Evolutionary conservation across 768 basidiomycete species (phyloP).

Genomic region (Rossbeevera mucosa): DNA sequence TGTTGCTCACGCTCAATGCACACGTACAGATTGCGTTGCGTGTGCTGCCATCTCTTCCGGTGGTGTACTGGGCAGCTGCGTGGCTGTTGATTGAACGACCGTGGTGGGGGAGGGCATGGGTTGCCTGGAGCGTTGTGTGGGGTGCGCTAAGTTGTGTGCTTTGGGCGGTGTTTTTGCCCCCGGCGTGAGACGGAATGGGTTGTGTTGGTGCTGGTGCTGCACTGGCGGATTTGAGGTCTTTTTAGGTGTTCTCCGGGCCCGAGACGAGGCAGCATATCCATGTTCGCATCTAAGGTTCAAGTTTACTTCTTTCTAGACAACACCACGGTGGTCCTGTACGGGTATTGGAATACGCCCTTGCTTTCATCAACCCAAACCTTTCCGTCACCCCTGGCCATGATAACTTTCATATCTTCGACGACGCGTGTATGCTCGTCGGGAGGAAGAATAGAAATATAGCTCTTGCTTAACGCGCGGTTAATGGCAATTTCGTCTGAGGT

Average conservation of each 20-base stretch:
- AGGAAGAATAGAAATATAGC: conserved; percentile 68
- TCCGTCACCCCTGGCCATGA: conserved; percentile 56
- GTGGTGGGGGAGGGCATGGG: conserved; percentile 54
- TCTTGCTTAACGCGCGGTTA: conserved; percentile 75
- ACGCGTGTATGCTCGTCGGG: conserved; percentile 56
- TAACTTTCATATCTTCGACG: conserved; percentile 43
- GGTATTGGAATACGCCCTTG: conserved; percentile 73
- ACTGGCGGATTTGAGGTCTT: background rate
- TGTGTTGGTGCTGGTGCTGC: background rate
- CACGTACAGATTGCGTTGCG: conserved; percentile 88
- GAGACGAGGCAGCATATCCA: background rate
- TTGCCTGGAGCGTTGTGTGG: conserved; percentile 79
- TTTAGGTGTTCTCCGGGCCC: background rate
- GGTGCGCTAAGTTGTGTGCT: conserved; percentile 62
- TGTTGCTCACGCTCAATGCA: conserved; percentile 68
- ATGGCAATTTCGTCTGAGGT: conserved; percentile 54
- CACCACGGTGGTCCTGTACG: conserved; percentile 66
- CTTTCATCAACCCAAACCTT: conserved; percentile 73
- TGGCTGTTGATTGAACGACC: conserved; percentile 52
- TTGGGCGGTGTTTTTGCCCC: conserved; percentile 85
- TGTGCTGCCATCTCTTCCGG: conserved; percentile 68
- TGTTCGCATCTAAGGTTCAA: background rate
- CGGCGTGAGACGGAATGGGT: conserved; percentile 51
- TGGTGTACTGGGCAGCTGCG: conserved; percentile 84
- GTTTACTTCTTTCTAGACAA: conserved; percentile 41